Evolutionary conservation across 2,329 filamentous ascomycete genomes (phyloP).

Genomic region (Monilinia fructigena): DNA sequence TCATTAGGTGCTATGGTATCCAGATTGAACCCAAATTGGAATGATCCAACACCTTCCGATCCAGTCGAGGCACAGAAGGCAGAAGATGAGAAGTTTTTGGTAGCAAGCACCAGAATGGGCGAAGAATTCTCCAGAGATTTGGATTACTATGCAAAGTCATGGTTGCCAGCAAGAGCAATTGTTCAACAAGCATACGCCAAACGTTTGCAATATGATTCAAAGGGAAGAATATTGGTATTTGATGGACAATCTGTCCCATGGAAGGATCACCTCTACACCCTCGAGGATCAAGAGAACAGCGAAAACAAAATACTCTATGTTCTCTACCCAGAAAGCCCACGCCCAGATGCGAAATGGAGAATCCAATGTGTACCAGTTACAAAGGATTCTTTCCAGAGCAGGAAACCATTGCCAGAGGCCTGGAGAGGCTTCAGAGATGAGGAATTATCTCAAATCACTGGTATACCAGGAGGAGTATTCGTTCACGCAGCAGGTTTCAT

Average conservation of each 20-base stretch:
- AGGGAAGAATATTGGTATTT: conserved; percentile 80
- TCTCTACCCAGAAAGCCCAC: conserved; percentile 80
- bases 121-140: conserved; percentile 83
- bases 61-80: conserved; percentile 62
- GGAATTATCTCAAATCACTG: conserved; percentile 71
- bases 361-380: conserved; percentile 87
- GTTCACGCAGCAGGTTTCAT: conserved; percentile 96
- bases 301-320: conserved; percentile 74
- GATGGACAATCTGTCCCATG: conserved; percentile 78
- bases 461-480: conserved; percentile 77
- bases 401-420: conserved; percentile 83
- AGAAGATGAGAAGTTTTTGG: conserved; percentile 78
- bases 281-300: conserved; percentile 63
- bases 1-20: conserved; percentile 80
- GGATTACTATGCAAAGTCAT: conserved; percentile 69
- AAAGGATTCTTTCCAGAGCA: conserved; percentile 84
- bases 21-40: conserved; percentile 78
- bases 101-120: conserved; percentile 80
- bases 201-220: conserved; percentile 64
- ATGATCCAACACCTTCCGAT: conserved; percentile 59
- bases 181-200: conserved; percentile 74
- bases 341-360: conserved; percentile 80
- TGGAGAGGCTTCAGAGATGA: conserved; percentile 92
- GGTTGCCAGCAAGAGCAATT: conserved; percentile 82
- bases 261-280: conserved; percentile 92